phyloP scores from a whole-genome alignment of 257 asterid genomes.

The Buddleja alternifolia region DNA sequence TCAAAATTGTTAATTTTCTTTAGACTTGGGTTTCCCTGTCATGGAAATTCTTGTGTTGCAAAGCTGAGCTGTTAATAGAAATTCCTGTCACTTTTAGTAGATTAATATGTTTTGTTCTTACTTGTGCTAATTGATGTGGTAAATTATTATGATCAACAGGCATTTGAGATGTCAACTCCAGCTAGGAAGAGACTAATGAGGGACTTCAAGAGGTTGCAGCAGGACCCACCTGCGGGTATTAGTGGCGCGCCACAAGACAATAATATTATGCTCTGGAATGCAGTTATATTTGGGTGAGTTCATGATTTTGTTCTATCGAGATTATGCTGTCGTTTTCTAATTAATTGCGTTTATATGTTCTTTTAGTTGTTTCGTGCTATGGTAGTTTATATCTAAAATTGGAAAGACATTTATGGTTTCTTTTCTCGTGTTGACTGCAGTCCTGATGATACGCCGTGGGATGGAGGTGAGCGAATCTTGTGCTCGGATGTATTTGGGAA shows the following conservation, averaged over 20 bases:
- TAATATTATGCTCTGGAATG: slow-evolving; percentile 82
- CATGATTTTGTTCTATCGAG: neutral
- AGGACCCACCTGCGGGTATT: slow-evolving; percentile 80
- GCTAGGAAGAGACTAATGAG: slow-evolving; percentile 84
- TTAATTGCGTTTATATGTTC: slow-evolving; percentile 1
- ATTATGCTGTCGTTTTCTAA: neutral
- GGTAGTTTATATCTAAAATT: slow-evolving; percentile 8
- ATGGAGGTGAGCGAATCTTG: slow-evolving; percentile 69
- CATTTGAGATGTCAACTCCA: slow-evolving; percentile 65
- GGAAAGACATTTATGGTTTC: slow-evolving; percentile 32
- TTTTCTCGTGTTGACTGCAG: slow-evolving; percentile 49
- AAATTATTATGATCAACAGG: slow-evolving; percentile 28
- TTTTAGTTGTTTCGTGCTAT: neutral
- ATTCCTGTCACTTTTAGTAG: neutral
- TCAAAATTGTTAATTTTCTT: neutral
- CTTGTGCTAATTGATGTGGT: neutral
- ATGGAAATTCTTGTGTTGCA: neutral
- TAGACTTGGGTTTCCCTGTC: neutral
- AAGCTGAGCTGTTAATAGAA: no score
- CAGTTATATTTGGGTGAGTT: slow-evolving; percentile 74
- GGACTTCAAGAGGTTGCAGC: slow-evolving; percentile 82
- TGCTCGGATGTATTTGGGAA: slow-evolving; percentile 8
- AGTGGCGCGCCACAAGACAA: slow-evolving; percentile 85
- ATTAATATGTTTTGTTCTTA: neutral
- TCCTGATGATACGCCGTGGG: slow-evolving; percentile 93